Evolutionary conservation across 2,329 filamentous ascomycete genomes (phyloP), one percentile per base, ranked within the genome.

Genomic region (Nemania sp.): DNA sequence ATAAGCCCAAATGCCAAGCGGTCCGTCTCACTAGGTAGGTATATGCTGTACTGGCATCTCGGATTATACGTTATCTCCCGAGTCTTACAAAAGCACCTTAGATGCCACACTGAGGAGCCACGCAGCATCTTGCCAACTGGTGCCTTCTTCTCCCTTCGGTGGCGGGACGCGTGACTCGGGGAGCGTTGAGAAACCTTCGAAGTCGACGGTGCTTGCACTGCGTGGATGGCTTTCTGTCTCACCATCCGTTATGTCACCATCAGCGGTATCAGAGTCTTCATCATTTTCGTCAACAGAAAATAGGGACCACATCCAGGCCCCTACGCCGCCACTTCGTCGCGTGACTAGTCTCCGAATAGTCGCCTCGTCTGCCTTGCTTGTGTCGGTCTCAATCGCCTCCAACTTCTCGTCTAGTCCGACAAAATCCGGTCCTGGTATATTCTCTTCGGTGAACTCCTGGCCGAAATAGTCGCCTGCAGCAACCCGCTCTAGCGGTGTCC

Each of bases 71-170:
- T 53, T 11, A 45, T 20, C 47, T 49, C 66, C 24, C 41, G 55
- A 55, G 62, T 65, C 62, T 81, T 79, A 89, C 70, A 89, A 82
- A 72, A 90, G 80, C 52, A 90, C 86, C 74, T 88, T 89, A 27
- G 86, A 85, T 11, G 89, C 89, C 70, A 92, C 88, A 70, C 85
- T 89, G 63, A 92, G 78, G 54, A 92, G 78, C 90, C 89, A 92
- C 18, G 88, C 88, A 27, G 89, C 89, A 77, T 92, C 90, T 66
- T 87, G 84, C 89, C 89, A 91, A 8, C 85, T 86, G 18, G 35
- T 67, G n/a, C 87, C 88, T 51, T 87, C 85, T 59, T 90, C 84
- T 8, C 83, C 80, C 49, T 83, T 84, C 75, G 86, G 75, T 11
- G 84, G 81, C 22, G 83, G 82, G 45, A 89, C 79, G 10, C 78